Conservation (phyloP, 495 filamentous ascomycete species). For the Aspergillus nanangensis region DNA sequence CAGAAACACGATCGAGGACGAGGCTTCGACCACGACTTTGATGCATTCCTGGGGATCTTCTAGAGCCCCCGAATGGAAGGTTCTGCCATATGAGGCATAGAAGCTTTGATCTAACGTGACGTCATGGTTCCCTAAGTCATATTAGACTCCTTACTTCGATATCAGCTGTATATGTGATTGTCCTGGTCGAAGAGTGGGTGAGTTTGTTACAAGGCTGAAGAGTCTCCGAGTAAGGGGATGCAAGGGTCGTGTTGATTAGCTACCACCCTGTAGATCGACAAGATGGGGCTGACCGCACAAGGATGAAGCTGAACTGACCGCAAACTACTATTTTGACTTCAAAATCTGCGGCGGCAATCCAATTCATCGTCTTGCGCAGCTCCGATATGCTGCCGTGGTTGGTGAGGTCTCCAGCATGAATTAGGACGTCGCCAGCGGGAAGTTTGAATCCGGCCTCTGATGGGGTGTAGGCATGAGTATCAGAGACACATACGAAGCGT, state of each 20-base stretch:
- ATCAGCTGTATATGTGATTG: no score
- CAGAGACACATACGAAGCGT: conserved; percentile 57
- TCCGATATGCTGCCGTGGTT: conserved; percentile 52
- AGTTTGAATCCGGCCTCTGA: conserved; percentile 47
- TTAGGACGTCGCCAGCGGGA: conserved; percentile 55
- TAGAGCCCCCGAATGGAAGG: conserved; percentile 56
- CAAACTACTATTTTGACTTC: conserved; percentile 56
- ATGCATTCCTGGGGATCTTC: conserved; percentile 54
- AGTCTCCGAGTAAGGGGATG: neutral
- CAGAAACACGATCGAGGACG: conserved; percentile 59
- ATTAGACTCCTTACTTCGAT: no score
- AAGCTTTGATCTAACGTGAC: conserved; percentile 64
- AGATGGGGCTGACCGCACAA: no score
- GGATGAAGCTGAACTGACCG: conserved; percentile 34
- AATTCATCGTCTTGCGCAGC: conserved; percentile 48
- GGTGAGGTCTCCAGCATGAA: conserved; percentile 58
- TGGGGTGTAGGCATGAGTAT: conserved; percentile 56
- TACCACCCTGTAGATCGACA: no score
- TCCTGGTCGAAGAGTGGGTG: no score
- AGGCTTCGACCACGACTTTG: conserved; percentile 45
- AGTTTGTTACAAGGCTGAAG: conserved; percentile 4
- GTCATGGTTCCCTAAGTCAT: conserved; percentile 83
- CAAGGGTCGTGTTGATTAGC: no score
- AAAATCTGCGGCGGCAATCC: conserved; percentile 53
- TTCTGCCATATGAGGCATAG: conserved; percentile 50